A percentile compares a stretch with the other conserved stretches of the same genome.
Conservation (phyloP, 208 protist genomes). For the Tritrichomonas musculus region DNA sequence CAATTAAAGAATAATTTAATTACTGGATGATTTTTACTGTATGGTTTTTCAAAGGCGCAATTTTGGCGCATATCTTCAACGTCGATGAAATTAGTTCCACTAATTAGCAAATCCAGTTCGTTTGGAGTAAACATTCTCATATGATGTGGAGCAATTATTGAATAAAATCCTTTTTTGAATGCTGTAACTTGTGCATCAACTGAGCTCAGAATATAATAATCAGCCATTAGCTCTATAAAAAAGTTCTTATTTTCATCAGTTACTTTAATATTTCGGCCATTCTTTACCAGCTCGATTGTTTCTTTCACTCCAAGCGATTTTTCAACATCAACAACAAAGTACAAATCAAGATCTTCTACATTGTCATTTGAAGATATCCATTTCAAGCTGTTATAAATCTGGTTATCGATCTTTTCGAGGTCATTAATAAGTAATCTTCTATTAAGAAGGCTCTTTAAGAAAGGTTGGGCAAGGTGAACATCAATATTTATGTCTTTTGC, state of each 20-base stretch:
- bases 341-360: too few relatives aligned
- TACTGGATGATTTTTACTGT: too few relatives aligned
- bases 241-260: conserved; percentile 89
- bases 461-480: too few relatives aligned
- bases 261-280: conserved; percentile 75
- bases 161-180: conserved; percentile 87
- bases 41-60: conserved; percentile 71
- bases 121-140: conserved; percentile 83
- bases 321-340: too few relatives aligned
- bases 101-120: conserved; percentile 93
- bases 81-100: conserved; percentile 87
- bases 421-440: too few relatives aligned
- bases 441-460: too few relatives aligned
- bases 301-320: too few relatives aligned
- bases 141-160: conserved; percentile 75
- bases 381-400: too few relatives aligned
- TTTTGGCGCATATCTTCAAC: conserved; percentile 77
- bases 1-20: conserved; percentile 92
- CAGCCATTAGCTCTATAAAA: conserved; percentile 82
- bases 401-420: too few relatives aligned
- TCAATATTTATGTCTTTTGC: too few relatives aligned
- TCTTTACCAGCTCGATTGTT: conserved; percentile 76
- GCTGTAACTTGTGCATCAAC: conserved; percentile 82
- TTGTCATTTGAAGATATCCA: too few relatives aligned
- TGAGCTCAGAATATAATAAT: conserved; percentile 74